Evolutionary conservation across 2,329 filamentous ascomycete genomes (phyloP).

Genomic region (Arthrobotrys iridis): DNA sequence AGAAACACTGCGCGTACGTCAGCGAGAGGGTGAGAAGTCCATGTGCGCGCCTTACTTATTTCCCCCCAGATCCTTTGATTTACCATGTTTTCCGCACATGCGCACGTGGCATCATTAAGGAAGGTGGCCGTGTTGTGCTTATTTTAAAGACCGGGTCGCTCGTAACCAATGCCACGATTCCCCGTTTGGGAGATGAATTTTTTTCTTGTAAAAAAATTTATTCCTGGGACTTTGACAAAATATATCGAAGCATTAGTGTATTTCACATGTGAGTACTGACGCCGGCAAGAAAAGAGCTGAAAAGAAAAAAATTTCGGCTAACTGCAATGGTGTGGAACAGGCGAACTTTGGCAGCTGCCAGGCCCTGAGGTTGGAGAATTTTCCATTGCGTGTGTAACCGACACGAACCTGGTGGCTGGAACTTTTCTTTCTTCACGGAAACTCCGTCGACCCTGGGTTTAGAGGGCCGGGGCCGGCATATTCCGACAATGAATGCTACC

Average conservation of each 20-base stretch:
- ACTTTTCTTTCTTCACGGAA: not conserved
- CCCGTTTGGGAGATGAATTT: too few relatives aligned
- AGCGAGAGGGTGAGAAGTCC: not conserved
- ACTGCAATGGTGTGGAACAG: not conserved
- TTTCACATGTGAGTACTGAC: constrained; percentile 17
- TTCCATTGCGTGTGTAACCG: constrained; percentile 7
- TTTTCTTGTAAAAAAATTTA: not conserved
- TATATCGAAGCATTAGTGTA: not conserved
- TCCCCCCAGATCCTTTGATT: constrained; percentile 9
- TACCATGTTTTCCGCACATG: not conserved
- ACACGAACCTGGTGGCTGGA: not conserved
- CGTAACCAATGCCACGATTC: not conserved
- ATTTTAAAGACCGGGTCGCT: not conserved
- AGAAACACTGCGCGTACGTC: not conserved
- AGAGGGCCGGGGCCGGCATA: too few relatives aligned
- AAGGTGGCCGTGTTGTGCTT: not conserved
- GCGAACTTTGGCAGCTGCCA: constrained; percentile 19
- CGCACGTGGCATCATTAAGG: constrained; percentile 2
- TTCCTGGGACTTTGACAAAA: too few relatives aligned
- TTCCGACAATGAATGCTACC: too few relatives aligned
- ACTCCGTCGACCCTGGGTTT: not conserved
- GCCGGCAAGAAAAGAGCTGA: too few relatives aligned
- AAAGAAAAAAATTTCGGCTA: not conserved
- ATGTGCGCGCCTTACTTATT: not conserved
- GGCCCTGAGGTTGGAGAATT: not conserved